Conservation (phyloP, 768 basidiomycete species). For the Collybia sordida region DNA sequence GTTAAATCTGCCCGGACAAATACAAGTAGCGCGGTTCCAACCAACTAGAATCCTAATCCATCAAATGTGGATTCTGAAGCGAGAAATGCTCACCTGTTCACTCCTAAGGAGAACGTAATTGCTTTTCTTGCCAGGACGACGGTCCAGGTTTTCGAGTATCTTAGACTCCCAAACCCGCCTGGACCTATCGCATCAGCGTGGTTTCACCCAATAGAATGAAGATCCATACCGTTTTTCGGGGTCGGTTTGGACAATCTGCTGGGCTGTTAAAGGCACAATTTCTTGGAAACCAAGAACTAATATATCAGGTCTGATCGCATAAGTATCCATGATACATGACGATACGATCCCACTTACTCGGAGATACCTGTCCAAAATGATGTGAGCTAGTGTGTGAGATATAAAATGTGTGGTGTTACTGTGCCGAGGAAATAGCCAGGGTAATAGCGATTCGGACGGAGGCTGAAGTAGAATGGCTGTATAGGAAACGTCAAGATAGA, state of each 20-base stretch:
- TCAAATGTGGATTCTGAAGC: constrained; percentile 2
- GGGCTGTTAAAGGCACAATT: constrained; percentile 96
- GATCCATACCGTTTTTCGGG: constrained; percentile 79
- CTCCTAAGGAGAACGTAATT: constrained; percentile 87
- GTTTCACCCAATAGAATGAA: not conserved
- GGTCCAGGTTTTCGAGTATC: constrained; percentile 77
- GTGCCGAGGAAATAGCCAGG: constrained; percentile 88
- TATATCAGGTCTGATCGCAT: constrained; percentile 71
- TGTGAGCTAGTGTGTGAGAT: constrained; percentile 14
- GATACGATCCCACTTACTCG: constrained; percentile 42
- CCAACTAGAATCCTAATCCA: constrained; percentile 56
- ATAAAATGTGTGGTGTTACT: constrained; percentile 40
- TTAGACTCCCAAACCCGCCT: constrained; percentile 87
- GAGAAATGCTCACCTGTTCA: constrained; percentile 68
- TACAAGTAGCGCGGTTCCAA: constrained; percentile 90
- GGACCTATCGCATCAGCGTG: constrained; percentile 2
- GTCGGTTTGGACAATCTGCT: constrained; percentile 95
- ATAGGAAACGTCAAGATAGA: not conserved
- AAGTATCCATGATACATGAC: constrained; percentile 3
- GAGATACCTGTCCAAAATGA: constrained; percentile 24
- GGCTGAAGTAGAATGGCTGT: constrained; percentile 35
- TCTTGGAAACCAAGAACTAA: constrained; percentile 94
- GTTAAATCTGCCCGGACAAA: constrained; percentile 78
- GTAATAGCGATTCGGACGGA: constrained; percentile 77
- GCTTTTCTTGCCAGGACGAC: constrained; percentile 61